Conservation (phyloP, 345 rosid genomes). For the Eucalyptus erythrocorys region DNA sequence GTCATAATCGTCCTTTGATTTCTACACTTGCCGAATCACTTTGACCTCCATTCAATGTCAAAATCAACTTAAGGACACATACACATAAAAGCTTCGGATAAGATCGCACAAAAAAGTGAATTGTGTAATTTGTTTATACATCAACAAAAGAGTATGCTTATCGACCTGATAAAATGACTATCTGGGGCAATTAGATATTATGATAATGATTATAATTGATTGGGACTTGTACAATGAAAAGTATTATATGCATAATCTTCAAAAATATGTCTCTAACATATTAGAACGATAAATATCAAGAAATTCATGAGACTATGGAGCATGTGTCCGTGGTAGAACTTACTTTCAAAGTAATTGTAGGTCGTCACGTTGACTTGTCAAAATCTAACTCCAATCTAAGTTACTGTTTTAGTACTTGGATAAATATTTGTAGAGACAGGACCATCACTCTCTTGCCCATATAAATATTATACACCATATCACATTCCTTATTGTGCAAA, state of each 20-base stretch:
- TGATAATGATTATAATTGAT: neutral
- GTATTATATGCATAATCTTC: neutral
- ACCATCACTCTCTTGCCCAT: neutral
- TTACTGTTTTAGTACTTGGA: neutral
- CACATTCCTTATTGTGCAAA: neutral
- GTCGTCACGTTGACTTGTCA: neutral
- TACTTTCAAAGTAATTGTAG: neutral
- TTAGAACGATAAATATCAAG: neutral
- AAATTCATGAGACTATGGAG: neutral
- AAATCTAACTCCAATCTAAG: neutral
- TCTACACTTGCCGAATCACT: neutral
- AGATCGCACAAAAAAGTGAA: neutral
- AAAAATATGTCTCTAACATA: neutral
- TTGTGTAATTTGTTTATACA: too few relatives aligned
- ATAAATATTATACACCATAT: neutral
- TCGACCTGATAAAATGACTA: neutral
- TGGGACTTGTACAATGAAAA: neutral
- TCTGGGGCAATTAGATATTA: neutral
- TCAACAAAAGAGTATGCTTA: too few relatives aligned
- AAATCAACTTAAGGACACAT: neutral
- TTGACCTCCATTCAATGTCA: neutral
- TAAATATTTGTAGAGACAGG: neutral
- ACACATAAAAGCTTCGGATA: neutral
- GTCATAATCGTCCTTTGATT: too few relatives aligned
- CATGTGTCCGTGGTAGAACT: neutral